Evolutionary conservation across 805 yeast species (phyloP).

Genomic region (Limtongia smithiae): DNA sequence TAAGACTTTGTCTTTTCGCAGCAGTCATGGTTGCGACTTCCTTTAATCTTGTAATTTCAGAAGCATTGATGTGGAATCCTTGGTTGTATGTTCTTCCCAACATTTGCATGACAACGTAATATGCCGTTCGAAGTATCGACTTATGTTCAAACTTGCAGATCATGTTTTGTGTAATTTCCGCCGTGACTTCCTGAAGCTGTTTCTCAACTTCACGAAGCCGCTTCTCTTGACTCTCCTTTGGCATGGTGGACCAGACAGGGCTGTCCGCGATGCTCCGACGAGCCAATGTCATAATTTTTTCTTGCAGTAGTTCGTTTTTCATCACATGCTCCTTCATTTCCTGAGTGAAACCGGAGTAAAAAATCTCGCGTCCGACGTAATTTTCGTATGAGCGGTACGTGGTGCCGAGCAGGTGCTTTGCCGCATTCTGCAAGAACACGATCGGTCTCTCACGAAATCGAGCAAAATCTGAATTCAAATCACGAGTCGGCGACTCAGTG

Average conservation of each 20-base stretch:
- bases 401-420: conserved; percentile 36
- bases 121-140: conserved; percentile 34
- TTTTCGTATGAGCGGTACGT: conserved; percentile 41
- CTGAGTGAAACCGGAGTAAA: conserved; percentile 36
- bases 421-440: conserved; percentile 35
- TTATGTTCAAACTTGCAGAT: conserved; percentile 38
- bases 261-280: conserved; percentile 35
- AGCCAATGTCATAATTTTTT: conserved; percentile 37
- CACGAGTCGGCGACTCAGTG: conserved; percentile 30
- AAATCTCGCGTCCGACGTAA: conserved; percentile 39
- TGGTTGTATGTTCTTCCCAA: conserved; percentile 42
- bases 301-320: conserved; percentile 33
- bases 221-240: conserved; percentile 30
- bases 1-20: conserved; percentile 37
- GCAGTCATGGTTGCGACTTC: conserved; percentile 38
- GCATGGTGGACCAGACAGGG: conserved; percentile 27
- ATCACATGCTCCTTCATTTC: conserved; percentile 34
- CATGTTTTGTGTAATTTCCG: conserved; percentile 35
- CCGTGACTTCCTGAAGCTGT: conserved; percentile 36
- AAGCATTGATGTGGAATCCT: conserved; percentile 41
- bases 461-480: conserved; percentile 34
- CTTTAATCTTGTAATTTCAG: conserved; percentile 37
- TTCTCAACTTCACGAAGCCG: conserved; percentile 32
- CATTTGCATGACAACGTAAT: conserved; percentile 40
- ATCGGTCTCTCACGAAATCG: conserved; percentile 41